Percentiles rank a stretch among this genome's conserved stretches.
Conservation (phyloP, 2,329 filamentous ascomycete genomes). For the Emergomyces africanus region DNA sequence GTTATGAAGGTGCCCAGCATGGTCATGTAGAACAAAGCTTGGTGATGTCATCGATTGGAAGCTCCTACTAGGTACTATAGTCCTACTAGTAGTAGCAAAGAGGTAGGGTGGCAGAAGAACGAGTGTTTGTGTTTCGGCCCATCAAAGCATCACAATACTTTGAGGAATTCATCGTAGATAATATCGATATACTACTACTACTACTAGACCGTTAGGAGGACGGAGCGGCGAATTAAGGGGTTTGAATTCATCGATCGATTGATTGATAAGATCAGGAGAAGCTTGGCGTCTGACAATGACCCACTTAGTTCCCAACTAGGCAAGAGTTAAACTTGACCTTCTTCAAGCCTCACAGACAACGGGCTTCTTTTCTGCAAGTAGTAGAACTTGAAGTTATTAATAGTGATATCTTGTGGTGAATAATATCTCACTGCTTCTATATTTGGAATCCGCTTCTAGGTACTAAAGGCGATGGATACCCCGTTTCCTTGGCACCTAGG, state of each 20-base stretch:
- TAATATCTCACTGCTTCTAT: not conserved
- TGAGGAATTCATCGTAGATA: too few relatives aligned
- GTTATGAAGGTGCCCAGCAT: not conserved
- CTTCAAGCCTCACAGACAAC: not conserved
- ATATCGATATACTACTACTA: too few relatives aligned
- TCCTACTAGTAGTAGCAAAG: too few relatives aligned
- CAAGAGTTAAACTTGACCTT: not conserved
- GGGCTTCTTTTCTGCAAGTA: too few relatives aligned
- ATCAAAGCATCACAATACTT: not conserved
- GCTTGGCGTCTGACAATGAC: not conserved
- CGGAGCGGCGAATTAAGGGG: too few relatives aligned
- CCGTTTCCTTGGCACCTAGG: constrained; percentile 50
- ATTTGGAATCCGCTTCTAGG: not conserved
- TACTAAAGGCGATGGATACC: not conserved
- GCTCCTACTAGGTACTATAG: too few relatives aligned
- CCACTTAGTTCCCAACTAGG: not conserved
- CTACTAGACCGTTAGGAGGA: too few relatives aligned
- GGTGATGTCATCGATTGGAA: not conserved
- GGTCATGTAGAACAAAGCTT: not conserved
- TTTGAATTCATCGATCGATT: too few relatives aligned
- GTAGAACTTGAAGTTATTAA: too few relatives aligned
- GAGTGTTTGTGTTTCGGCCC: not conserved
- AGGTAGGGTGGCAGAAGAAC: too few relatives aligned
- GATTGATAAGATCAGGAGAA: not conserved
- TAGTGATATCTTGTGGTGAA: not conserved